Evolutionary conservation across 1,284 basidiomycete species (phyloP).

Genomic region (Apiotrichum brassicae): DNA sequence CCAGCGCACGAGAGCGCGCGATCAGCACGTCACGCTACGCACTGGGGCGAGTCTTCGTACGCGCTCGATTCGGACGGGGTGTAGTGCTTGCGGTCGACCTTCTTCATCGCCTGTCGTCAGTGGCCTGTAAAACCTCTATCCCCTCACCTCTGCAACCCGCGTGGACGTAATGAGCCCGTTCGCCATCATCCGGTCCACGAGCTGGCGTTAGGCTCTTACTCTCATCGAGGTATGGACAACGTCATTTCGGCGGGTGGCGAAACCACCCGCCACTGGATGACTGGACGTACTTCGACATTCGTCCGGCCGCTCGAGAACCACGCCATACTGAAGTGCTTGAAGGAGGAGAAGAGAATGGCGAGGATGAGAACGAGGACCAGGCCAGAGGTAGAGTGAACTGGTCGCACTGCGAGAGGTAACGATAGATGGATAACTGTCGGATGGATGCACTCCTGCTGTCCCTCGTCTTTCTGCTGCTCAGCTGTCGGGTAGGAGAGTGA

Average conservation of each 20-base stretch:
- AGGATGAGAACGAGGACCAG: neutral
- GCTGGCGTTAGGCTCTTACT: constrained; percentile 29
- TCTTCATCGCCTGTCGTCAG: constrained; percentile 37
- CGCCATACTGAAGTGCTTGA: constrained; percentile 30
- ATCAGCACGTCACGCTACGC: constrained; percentile 7
- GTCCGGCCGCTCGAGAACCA: constrained; percentile 37
- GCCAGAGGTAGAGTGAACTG: too few relatives aligned
- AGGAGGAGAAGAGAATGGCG: neutral
- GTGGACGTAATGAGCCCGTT: constrained; percentile 33
- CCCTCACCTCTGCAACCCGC: constrained; percentile 32
- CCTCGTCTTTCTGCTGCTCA: too few relatives aligned
- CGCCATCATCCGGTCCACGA: constrained; percentile 35
- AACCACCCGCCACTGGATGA: neutral
- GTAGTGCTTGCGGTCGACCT: constrained; percentile 43
- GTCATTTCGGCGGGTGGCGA: neutral
- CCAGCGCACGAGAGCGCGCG: too few relatives aligned
- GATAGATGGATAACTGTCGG: neutral
- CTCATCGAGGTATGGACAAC: too few relatives aligned
- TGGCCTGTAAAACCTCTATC: neutral
- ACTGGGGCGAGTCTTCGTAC: constrained; percentile 47
- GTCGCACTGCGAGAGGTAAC: too few relatives aligned
- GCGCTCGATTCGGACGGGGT: constrained; percentile 20
- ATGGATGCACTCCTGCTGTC: too few relatives aligned
- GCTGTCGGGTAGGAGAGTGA: too few relatives aligned
- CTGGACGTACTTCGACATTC: constrained; percentile 35